phyloP scores from a whole-genome alignment of 164 flowering plant genomes.

The Nymphaea colorata region DNA sequence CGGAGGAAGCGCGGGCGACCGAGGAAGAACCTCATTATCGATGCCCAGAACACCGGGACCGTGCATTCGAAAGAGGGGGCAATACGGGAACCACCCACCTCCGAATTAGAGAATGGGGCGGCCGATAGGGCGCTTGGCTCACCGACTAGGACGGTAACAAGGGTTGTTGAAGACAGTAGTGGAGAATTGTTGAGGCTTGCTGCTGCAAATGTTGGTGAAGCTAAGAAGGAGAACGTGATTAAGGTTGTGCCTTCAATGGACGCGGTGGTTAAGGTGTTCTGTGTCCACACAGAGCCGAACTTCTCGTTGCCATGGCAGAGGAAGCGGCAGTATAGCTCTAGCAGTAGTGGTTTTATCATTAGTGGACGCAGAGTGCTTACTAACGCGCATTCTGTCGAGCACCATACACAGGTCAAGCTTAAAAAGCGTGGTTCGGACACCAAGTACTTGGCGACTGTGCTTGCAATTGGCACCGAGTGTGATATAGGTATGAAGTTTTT shows the following conservation, averaged over 20 bases:
- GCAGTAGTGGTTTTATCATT: slow-evolving; percentile 89
- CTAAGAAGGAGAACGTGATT: slow-evolving; percentile 17
- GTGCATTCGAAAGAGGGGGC: background rate
- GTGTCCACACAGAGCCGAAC: slow-evolving; percentile 93
- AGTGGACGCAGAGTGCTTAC: slow-evolving; percentile 79
- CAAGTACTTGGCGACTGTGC: slow-evolving; percentile 83
- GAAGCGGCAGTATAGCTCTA: slow-evolving; percentile 87
- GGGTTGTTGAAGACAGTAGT: slow-evolving; percentile 6
- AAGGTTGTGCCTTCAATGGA: slow-evolving; percentile 82
- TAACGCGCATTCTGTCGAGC: slow-evolving; percentile 97
- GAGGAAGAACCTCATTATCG: background rate
- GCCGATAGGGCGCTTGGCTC: slow-evolving; percentile 1
- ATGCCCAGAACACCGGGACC: background rate
- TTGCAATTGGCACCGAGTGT: slow-evolving; percentile 93
- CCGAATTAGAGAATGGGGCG: background rate
- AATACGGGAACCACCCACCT: background rate
- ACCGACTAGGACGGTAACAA: slow-evolving; percentile 8
- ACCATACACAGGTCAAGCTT: slow-evolving; percentile 91
- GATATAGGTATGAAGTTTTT: slow-evolving; percentile 54
- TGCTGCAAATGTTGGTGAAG: slow-evolving; percentile 2
- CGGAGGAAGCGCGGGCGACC: background rate
- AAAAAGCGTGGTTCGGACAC: slow-evolving; percentile 96
- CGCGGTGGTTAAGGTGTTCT: slow-evolving; percentile 96
- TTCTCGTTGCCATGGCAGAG: slow-evolving; percentile 99
- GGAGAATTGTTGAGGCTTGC: background rate